phyloP scores from a whole-genome alignment of 805 yeast genomes.

The Metschnikowia drakensbergensis region DNA sequence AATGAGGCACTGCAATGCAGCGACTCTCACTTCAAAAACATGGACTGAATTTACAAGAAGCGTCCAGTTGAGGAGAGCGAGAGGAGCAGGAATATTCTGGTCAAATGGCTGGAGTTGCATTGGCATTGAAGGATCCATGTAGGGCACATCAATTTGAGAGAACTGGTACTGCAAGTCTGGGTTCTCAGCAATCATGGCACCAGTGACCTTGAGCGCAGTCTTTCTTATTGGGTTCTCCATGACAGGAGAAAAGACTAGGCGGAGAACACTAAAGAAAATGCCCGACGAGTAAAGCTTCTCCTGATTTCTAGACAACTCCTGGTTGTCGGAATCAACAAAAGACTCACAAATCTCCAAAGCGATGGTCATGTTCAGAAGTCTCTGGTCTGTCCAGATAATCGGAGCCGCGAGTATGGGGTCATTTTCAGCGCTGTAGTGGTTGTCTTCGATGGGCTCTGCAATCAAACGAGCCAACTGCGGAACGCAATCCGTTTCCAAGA shows the following conservation, averaged over 20 bases:
- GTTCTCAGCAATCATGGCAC: constrained; percentile 71
- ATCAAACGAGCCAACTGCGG: constrained; percentile 61
- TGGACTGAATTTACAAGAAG: constrained; percentile 77
- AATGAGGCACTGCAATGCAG: constrained; percentile 61
- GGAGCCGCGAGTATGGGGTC: constrained; percentile 22
- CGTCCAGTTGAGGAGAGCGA: constrained; percentile 80
- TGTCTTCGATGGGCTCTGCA: constrained; percentile 52
- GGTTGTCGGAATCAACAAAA: constrained; percentile 69
- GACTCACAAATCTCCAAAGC: constrained; percentile 69
- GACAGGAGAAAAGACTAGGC: constrained; percentile 63
- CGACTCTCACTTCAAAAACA: constrained; percentile 74
- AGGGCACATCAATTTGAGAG: constrained; percentile 86
- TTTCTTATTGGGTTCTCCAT: constrained; percentile 67
- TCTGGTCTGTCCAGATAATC: constrained; percentile 74
- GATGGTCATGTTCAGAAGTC: constrained; percentile 60
- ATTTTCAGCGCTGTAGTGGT: constrained; percentile 25
- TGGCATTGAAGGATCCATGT: constrained; percentile 69
- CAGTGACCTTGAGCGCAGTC: constrained; percentile 66
- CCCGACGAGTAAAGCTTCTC: constrained; percentile 54
- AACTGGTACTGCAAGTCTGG: constrained; percentile 64
- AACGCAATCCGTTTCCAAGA: constrained; percentile 79
- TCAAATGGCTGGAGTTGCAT: constrained; percentile 35
- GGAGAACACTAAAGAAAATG: constrained; percentile 59
- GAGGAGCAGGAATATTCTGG: constrained; percentile 58
- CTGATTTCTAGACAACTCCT: constrained; percentile 60